These are phyloP conservation scores for Moesziomyces parantarcticus DNA, from an alignment of 1,284 basidiomycete genomes.

Conservation along the genomic window DNA sequence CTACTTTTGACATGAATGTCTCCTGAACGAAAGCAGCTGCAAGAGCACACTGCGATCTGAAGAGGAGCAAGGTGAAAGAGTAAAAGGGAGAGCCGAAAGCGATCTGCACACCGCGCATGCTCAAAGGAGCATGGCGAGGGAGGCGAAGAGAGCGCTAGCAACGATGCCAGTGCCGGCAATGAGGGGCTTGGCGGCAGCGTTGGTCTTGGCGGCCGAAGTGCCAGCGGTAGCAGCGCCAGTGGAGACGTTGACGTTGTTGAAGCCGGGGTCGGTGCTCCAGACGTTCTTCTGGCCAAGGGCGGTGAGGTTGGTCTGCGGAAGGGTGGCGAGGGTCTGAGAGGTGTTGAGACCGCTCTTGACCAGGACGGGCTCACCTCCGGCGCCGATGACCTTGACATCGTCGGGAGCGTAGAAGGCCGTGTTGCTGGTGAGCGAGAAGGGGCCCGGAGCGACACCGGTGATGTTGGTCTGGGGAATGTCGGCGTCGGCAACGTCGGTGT, in stretches of 20 bases:
- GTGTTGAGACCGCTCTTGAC: constrained; percentile 52
- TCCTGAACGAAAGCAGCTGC: background rate
- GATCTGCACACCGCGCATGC: no score
- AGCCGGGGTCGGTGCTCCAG: constrained; percentile 44
- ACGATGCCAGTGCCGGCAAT: constrained; percentile 15
- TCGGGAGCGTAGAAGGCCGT: constrained; percentile 65
- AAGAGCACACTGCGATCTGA: no score
- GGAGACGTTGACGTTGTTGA: constrained; percentile 41
- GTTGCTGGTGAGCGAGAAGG: constrained; percentile 53
- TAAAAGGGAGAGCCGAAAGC: no score
- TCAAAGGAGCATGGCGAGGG: constrained; percentile 14
- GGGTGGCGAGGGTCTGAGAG: constrained; percentile 44
- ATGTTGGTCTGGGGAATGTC: constrained; percentile 65
- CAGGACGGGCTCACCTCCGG: constrained; percentile 62
- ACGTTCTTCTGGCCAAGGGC: constrained; percentile 62
- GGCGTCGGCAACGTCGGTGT: constrained; percentile 35
- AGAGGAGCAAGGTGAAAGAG: no score
- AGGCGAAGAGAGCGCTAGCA: constrained; percentile 17
- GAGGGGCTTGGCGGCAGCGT: constrained; percentile 17
- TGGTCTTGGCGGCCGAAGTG: constrained; percentile 22
- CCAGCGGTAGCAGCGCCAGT: constrained; percentile 5
- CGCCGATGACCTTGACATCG: constrained; percentile 57
- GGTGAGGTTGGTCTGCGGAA: constrained; percentile 49
- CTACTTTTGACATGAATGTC: no score
- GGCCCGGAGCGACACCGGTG: constrained; percentile 65